These are phyloP conservation scores for Lepidium didymum DNA, from an alignment of 345 rosid genomes.

Conservation along the genomic window DNA sequence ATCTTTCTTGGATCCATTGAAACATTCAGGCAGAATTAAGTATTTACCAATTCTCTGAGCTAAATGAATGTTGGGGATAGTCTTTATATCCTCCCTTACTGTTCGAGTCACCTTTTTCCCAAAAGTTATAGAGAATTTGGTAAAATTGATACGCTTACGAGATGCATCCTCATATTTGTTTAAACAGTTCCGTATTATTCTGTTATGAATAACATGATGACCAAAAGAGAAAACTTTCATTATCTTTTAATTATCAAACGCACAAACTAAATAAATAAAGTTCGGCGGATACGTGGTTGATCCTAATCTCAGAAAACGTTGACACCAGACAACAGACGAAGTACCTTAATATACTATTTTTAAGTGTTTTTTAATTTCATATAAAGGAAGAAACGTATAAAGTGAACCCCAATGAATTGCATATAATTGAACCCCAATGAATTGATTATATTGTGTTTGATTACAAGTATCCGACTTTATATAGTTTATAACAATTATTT, in stretches of 20 bases:
- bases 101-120: too few species aligned
- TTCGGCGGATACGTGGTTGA: background rate
- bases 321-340: background rate
- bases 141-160: too few species aligned
- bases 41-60: too few species aligned
- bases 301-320: background rate
- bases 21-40: too few species aligned
- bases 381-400: background rate
- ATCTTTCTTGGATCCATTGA: too few species aligned
- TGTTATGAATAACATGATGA: too few species aligned
- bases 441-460: background rate
- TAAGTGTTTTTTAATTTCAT: too few species aligned
- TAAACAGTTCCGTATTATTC: too few species aligned
- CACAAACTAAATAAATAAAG: background rate
- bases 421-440: constrained; percentile 12
- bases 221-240: background rate
- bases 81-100: too few species aligned
- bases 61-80: too few species aligned
- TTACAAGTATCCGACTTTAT: constrained; percentile 13
- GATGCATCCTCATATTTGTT: too few species aligned
- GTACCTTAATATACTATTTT: background rate
- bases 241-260: constrained; percentile 10
- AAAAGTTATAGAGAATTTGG: too few species aligned
- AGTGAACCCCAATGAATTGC: background rate
- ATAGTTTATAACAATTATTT: background rate